Evolutionary conservation across 129 eudicot species (phyloP).

Genomic region (Ambrosia trifida): DNA sequence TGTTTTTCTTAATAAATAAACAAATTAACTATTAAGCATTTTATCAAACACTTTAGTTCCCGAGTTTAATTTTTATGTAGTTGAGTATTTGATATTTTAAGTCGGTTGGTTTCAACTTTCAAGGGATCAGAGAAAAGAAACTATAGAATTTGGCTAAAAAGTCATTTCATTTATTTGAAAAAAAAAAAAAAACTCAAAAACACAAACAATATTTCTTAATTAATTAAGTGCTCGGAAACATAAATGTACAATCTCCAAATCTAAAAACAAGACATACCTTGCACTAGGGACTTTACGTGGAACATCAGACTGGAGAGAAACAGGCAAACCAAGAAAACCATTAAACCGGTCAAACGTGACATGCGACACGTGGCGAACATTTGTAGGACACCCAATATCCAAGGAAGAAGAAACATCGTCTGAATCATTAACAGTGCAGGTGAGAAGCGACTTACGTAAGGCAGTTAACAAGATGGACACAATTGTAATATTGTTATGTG

Average conservation of each 20-base stretch:
- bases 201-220: no score
- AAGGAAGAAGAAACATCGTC: constrained; percentile 44
- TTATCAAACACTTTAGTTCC: neutral
- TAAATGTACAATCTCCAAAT: neutral
- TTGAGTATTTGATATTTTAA: no score
- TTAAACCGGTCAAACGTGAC: constrained; percentile 82
- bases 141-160: no score
- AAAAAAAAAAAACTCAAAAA: no score
- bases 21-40: neutral
- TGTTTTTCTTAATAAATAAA: neutral
- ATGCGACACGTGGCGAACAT: constrained; percentile 72
- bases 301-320: constrained; percentile 59
- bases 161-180: no score
- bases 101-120: no score
- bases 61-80: no score
- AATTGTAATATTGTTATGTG: constrained; percentile 41
- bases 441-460: constrained; percentile 75
- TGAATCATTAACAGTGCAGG: constrained; percentile 66
- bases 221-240: no score
- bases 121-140: no score
- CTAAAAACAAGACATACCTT: constrained; percentile 41
- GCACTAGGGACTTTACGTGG: constrained; percentile 80
- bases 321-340: constrained; percentile 83
- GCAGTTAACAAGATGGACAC: constrained; percentile 49
- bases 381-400: constrained; percentile 75